Conservation (phyloP, 371 early-diverging fungal genomes). For the Entomophthora muscae region DNA sequence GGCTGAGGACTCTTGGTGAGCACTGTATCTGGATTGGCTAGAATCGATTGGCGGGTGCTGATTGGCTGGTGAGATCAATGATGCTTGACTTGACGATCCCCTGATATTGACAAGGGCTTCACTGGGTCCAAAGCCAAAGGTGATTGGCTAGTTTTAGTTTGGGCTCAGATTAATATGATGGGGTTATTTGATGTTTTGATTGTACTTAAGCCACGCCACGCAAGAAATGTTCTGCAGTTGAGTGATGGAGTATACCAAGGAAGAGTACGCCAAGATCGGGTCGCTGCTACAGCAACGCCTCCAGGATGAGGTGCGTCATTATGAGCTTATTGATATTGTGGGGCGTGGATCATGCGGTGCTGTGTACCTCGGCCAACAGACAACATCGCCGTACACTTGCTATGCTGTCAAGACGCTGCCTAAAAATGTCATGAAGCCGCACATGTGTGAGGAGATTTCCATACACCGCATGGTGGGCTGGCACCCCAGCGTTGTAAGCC, state of each 20-base stretch:
- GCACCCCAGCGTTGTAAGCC: constrained; percentile 45
- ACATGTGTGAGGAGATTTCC: constrained; percentile 4
- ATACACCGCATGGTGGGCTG: constrained; percentile 10
- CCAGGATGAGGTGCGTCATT: neutral
- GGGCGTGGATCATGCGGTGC: constrained; percentile 8
- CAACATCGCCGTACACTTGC: neutral
- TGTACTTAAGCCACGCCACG: too few species aligned
- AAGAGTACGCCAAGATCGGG: constrained; percentile 9
- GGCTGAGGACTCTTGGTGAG: too few species aligned
- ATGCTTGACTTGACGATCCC: too few species aligned
- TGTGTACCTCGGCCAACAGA: constrained; percentile 4
- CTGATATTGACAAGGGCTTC: too few species aligned
- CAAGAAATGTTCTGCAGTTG: too few species aligned
- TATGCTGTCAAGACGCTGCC: constrained; percentile 7
- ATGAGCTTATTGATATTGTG: constrained; percentile 8
- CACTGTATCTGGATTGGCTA: too few species aligned
- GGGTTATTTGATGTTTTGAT: too few species aligned
- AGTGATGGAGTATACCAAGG: constrained; percentile 8
- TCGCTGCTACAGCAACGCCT: neutral
- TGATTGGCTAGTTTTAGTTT: too few species aligned
- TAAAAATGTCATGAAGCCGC: constrained; percentile 3
- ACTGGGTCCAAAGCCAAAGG: too few species aligned
- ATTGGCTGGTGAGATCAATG: too few species aligned
- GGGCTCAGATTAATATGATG: too few species aligned
- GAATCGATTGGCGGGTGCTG: too few species aligned